Evolutionary conservation across 2,329 filamentous ascomycete genomes (phyloP), one percentile per base, ranked within the genome.

Genomic region (Venturia nashicola): DNA sequence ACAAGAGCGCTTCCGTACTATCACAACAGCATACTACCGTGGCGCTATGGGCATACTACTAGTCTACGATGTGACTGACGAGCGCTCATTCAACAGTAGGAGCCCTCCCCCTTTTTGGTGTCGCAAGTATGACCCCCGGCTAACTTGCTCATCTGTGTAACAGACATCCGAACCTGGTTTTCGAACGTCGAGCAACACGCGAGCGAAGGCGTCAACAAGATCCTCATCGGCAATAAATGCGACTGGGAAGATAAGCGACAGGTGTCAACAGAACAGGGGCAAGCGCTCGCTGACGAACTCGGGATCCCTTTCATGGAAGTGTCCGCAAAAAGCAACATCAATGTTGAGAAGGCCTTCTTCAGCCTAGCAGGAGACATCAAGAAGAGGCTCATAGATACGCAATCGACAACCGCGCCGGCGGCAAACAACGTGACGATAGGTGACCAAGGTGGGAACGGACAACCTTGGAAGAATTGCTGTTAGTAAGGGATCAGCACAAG

Each of bases 191-290:
- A 97, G 76, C 92, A 96, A 77, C 92, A 99, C 79, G 94, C 94
- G 65, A 96, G 91, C 71, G 94, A 97, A 79, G 94, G 94, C 72
- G 94, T 99, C 74, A 97, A 97, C 86, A 99, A 97, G 83, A 97
- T 99, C 74, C 85, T 99, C 69, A 97, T 99, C 70, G 94, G 94
- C 75, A 99, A 99, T 84, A 99, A 99, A 80, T 99, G 94, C 80
- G 94, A 99, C 78, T 97, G 94, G 94, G 94, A 97, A 78, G 94
- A 99, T 80, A 97, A 97, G 83, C 88, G 94, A 70, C 91, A 90
- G 64, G 89, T 99, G 51, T 91, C 90, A 61, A 96, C 89, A 66
- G 92, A 97, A 76, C 88, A 91, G 73, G 94, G 94, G 70, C 92
- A 99, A 77, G 87, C 88, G 68, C 85, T 99, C 64, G 94, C 94